Evolutionary conservation across 1,284 basidiomycete species (phyloP), one percentile per base, ranked within the genome.

Genomic region (Serendipita sp.): DNA sequence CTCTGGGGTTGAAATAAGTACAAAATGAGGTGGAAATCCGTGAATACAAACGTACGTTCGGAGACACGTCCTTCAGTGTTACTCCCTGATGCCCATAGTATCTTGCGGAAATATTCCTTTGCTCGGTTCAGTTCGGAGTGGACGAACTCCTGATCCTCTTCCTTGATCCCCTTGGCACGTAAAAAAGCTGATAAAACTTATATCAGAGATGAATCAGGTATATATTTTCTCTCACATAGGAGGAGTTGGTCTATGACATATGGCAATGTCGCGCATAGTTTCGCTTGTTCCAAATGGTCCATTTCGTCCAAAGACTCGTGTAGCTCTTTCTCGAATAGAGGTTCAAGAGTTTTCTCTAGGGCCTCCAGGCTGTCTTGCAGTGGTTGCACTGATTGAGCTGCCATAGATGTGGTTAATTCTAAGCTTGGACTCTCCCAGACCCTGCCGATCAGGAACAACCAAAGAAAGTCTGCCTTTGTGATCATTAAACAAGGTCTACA

Each of bases 241-340:
- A 58, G 15, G 15, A 58, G 32, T 34, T 58, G 53, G 32, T 58
- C 30, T 4, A 58, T 26, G 12, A 58, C 53, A 35, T 58, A 58
- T n/a, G 53, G 53, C 30, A 58, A n/a, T 10, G 30, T 30, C 32
- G 30, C 53, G 32, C 53, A 58, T 6, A 58, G 26, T 35, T 58
- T 58, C n/a, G 53, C 53, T 35, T 58, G 53, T 10, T 58, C 30
- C 53, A 58, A n/a, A 58, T n/a, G 15, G 53, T 58, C 32, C 53
- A 30, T n/a, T 29, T 58, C 12, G 6, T 58, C 53, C 53, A 58
- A n/a, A 29, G 53, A 6, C n/a, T 58, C 53, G 53, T 58, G 32
- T 58, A 58, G n/a, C 10, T 35, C 32, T n/a, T 58, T 58, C 26
- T 29, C 53, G 15, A 58, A 58, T 26, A 58, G 53, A 8, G 53